Percentiles rank a stretch among this genome's conserved stretches.
Evolutionary conservation across 441 rosid genomes (phyloP).

Genomic region (Populus hybrid): DNA sequence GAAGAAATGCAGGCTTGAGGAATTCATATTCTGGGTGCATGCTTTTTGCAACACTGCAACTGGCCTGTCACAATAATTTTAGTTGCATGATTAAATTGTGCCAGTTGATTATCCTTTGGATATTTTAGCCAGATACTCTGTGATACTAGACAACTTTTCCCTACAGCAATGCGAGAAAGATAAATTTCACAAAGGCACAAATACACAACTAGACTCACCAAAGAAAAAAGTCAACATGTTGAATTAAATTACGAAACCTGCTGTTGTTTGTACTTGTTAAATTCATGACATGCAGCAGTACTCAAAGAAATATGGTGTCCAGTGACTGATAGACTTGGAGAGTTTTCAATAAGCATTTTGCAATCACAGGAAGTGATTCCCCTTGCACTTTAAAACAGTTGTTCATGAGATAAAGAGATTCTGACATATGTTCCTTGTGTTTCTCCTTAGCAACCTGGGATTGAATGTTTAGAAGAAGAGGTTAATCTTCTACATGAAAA

Average conservation of each 20-base stretch:
- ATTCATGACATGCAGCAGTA: not conserved
- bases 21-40: not conserved
- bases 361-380: not conserved
- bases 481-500: slow-evolving; percentile 32
- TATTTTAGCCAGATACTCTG: not conserved
- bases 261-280: not conserved
- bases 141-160: not conserved
- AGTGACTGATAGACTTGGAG: not conserved
- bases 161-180: not conserved
- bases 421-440: slow-evolving; percentile 4
- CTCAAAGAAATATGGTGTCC: not conserved
- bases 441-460: slow-evolving; percentile 24
- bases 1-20: not conserved
- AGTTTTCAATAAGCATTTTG: not conserved
- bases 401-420: slow-evolving; percentile 1
- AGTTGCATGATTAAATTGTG: not conserved
- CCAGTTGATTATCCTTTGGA: not conserved
- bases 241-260: not conserved
- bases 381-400: slow-evolving; percentile 7
- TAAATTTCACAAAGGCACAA: not conserved
- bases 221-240: not conserved
- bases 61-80: not conserved
- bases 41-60: not conserved
- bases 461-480: slow-evolving; percentile 33
- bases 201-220: not conserved